These are phyloP conservation scores for Vanderwaltozyma verrucispora DNA, from an alignment of 805 yeast genomes.

Conservation along the genomic window DNA sequence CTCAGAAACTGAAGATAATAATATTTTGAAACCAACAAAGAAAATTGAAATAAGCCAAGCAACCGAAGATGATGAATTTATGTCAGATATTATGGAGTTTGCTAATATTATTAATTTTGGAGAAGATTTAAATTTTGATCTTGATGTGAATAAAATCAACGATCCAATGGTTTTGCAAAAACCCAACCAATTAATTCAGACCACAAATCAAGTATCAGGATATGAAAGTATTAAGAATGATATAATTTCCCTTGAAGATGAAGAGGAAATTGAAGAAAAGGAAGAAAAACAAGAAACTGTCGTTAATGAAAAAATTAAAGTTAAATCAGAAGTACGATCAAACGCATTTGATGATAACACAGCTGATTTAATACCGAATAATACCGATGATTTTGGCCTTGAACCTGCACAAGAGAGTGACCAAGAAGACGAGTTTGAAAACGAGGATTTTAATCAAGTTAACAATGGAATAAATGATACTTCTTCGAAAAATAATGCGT, in stretches of 20 bases:
- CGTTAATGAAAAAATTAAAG: too few species aligned
- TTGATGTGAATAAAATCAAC: too few species aligned
- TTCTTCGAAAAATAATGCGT: conserved; percentile 5
- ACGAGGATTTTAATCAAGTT: conserved; percentile 20
- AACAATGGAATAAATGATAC: conserved; percentile 1
- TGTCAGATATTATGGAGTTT: conserved; percentile 35
- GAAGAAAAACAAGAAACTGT: too few species aligned
- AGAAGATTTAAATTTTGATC: conserved; percentile 27
- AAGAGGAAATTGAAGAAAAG: too few species aligned
- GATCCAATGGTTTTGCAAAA: too few species aligned
- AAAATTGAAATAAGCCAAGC: background rate
- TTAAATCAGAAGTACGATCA: background rate
- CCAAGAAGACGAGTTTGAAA: conserved; percentile 14
- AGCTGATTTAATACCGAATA: too few species aligned
- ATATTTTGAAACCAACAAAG: background rate
- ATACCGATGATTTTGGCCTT: background rate
- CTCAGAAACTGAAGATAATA: conserved; percentile 9
- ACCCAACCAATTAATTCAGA: too few species aligned
- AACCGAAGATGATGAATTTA: conserved; percentile 25
- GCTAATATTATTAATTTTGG: conserved; percentile 39
- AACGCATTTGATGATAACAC: background rate
- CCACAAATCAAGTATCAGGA: too few species aligned
- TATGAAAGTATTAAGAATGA: too few species aligned
- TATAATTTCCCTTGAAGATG: too few species aligned
- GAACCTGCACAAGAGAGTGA: conserved; percentile 4